Base-by-base conservation (phyloP, 2,329 filamentous ascomycete species). In the Fusarium heterosporum region DNA sequence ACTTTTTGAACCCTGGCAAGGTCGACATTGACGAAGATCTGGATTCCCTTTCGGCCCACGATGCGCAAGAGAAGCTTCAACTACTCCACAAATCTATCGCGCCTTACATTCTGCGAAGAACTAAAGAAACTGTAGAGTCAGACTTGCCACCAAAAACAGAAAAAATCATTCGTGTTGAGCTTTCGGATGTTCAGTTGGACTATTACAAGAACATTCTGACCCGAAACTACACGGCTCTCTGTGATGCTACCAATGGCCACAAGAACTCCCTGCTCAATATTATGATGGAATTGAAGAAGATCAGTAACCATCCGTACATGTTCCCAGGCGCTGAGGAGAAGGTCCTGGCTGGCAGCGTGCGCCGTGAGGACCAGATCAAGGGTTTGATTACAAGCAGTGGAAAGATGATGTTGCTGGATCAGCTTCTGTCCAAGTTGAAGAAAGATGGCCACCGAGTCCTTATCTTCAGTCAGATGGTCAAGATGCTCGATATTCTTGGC, bases 401-500 rank as follows among this genome's bases (percentile, higher is more conserved):
- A 71, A 99, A 99, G 81, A 97, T 99, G 96, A 98, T 98, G 93
- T 85, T 99, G 47, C 87, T 99, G 9, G 96, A 99, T 73, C 93
- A 94, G 76, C 88, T 99, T n/a, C 85, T 99, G 12, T 91, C 91
- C 8, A 99, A 99, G 79, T 82, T 99, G 69, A 97, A 91, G 78
- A 92, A 90, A 70, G 96, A 99, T 74, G 93, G 93, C 46, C 96
- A 99, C 78, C 92, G 96, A 54, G 96, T 99, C 13, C 82, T 99
- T 66, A 98, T 99, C 68, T 99, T 99, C 83, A 98, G 95, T 77
- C 96, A 99, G 77, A 99, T 99, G 96, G 96, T 99, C 34, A 96
- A 93, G 76, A 98, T 99, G 92, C 86, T 99, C 22, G 94, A 99
- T 74, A 96, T 99, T 52, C 85, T 99, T 2, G 93, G 93, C 43